Conservation (phyloP, 192 early-diverging fungal genomes). For the Coemansia sp. region DNA sequence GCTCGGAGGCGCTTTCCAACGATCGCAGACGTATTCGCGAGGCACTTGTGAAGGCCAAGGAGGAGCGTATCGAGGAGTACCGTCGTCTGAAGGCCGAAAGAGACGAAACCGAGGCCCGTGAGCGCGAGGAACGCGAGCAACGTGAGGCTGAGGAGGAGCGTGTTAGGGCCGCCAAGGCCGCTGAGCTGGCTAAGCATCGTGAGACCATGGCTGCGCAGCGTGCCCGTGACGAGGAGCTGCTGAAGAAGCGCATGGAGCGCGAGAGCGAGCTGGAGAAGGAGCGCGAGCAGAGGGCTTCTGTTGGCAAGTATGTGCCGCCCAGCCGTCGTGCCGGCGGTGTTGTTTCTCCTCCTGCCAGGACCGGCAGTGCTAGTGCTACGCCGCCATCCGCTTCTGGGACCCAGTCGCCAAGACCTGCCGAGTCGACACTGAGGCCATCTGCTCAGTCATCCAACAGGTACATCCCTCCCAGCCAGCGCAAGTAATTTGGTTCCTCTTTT, state of each 20-base stretch:
- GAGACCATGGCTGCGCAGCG: constrained; percentile 52
- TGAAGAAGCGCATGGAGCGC: constrained; percentile 54
- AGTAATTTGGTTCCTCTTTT: neutral
- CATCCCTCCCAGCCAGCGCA: constrained; percentile 40
- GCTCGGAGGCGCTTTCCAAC: constrained; percentile 62
- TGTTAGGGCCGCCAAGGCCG: constrained; percentile 42
- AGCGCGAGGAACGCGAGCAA: constrained; percentile 53
- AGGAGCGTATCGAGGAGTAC: constrained; percentile 54
- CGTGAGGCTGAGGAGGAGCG: constrained; percentile 37
- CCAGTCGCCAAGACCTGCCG: neutral
- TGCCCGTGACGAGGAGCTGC: constrained; percentile 44
- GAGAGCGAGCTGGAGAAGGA: constrained; percentile 37
- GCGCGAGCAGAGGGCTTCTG: constrained; percentile 15
- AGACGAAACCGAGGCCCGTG: constrained; percentile 51
- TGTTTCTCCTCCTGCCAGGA: neutral
- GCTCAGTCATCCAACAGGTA: constrained; percentile 18
- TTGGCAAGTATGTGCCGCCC: constrained; percentile 43
- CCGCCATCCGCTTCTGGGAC: constrained; percentile 9
- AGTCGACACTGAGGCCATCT: constrained; percentile 1
- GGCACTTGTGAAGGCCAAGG: constrained; percentile 50
- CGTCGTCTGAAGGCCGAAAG: constrained; percentile 43
- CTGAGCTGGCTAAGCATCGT: constrained; percentile 42
- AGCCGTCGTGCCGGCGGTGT: constrained; percentile 23
- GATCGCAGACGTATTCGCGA: constrained; percentile 65
- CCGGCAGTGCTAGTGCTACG: constrained; percentile 11